Percentiles rank a stretch among this genome's conserved stretches.
These are phyloP conservation scores for Lactifluus volemus DNA, from an alignment of 768 basidiomycete species.

Conservation along the genomic window DNA sequence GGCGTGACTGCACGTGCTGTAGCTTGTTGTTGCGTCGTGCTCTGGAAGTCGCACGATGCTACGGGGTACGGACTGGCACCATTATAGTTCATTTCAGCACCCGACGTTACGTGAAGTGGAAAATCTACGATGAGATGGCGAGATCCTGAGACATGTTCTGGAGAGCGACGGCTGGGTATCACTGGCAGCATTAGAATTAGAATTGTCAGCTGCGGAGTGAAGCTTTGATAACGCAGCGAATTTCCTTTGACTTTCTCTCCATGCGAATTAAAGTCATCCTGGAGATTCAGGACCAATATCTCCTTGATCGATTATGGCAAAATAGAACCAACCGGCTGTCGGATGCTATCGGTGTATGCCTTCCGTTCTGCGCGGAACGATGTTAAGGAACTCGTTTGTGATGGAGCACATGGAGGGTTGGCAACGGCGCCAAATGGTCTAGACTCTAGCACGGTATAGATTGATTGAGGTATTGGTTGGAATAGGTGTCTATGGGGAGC, in stretches of 20 bases:
- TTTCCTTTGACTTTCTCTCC: neutral
- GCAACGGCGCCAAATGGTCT: neutral
- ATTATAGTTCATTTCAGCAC: neutral
- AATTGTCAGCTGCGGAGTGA: neutral
- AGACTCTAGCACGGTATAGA: neutral
- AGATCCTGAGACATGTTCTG: neutral
- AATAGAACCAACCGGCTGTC: neutral
- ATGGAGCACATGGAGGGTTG: neutral
- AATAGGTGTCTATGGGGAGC: neutral
- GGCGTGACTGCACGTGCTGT: too few species aligned
- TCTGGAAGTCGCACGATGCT: too few species aligned
- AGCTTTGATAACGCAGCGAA: neutral
- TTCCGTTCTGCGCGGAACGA: neutral
- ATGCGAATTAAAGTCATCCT: neutral
- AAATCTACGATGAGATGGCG: neutral
- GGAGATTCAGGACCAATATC: neutral
- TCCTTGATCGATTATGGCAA: neutral
- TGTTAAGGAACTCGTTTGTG: neutral
- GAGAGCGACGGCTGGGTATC: neutral
- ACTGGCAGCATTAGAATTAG: neutral
- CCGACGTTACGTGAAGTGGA: neutral
- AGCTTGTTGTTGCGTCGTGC: too few species aligned
- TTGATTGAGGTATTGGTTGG: neutral
- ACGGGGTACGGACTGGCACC: neutral
- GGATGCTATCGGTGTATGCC: neutral